A percentile compares a stretch with the other conserved stretches of the same genome.
Conservation (phyloP, 805 yeast genomes). For the Scheffersomyces spartinae region DNA sequence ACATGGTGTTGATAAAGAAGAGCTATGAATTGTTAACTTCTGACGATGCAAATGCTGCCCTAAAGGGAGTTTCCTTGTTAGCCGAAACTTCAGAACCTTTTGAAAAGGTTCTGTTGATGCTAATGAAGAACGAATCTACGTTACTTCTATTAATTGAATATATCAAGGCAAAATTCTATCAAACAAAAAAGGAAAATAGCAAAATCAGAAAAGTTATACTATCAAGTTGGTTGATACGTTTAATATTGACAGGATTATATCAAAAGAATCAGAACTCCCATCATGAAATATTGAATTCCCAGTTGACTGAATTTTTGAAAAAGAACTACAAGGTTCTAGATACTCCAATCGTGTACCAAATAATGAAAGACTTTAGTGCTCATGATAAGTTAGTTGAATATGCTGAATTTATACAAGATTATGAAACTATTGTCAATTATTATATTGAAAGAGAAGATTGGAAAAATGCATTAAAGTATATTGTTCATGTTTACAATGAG, state of each 20-base stretch:
- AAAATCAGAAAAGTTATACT: constrained; percentile 31
- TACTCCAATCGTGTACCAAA: constrained; percentile 56
- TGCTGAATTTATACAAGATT: constrained; percentile 60
- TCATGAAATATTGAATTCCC: too few relatives aligned
- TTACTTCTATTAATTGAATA: constrained; percentile 23
- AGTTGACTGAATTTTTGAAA: constrained; percentile 41
- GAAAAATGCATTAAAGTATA: constrained; percentile 53
- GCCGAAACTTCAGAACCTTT: constrained; percentile 58
- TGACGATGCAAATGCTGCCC: constrained; percentile 27
- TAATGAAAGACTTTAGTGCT: constrained; percentile 56
- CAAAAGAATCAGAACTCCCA: too few relatives aligned
- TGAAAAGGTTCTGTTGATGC: constrained; percentile 54
- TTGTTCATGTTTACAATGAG: constrained; percentile 38
- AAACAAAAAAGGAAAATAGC: constrained; percentile 15
- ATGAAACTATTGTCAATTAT: constrained; percentile 53
- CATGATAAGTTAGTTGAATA: constrained; percentile 51
- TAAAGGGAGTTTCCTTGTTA: constrained; percentile 33
- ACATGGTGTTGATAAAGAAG: constrained; percentile 39
- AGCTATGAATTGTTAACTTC: constrained; percentile 36
- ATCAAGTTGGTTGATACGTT: constrained; percentile 57
- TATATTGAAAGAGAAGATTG: constrained; percentile 64
- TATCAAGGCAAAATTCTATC: constrained; percentile 17
- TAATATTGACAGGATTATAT: too few relatives aligned
- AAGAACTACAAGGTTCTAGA: constrained; percentile 43
- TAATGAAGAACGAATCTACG: constrained; percentile 11